These are phyloP conservation scores for Trichoderma harzianum DNA, from an alignment of 2,329 filamentous ascomycete genomes.

Conservation along the genomic window DNA sequence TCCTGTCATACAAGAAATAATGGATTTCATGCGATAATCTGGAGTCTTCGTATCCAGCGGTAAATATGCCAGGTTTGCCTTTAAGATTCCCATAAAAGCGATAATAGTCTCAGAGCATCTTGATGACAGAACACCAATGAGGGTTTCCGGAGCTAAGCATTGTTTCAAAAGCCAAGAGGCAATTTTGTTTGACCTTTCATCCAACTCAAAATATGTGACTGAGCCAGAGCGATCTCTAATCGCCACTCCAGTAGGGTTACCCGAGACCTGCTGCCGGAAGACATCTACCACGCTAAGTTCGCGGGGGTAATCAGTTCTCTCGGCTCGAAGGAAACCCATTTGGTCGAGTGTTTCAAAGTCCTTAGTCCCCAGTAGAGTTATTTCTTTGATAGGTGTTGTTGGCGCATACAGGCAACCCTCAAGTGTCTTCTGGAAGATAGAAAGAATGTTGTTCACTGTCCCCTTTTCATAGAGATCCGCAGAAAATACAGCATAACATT, in stretches of 20 bases:
- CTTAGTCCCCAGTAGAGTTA: background rate
- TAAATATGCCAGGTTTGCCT: background rate
- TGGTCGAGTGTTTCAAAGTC: background rate
- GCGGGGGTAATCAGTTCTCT: background rate
- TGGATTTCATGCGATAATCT: background rate
- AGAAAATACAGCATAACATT: background rate
- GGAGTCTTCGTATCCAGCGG: background rate
- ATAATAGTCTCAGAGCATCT: background rate
- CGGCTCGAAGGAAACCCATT: background rate
- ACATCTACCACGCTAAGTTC: background rate
- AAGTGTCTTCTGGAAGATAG: background rate
- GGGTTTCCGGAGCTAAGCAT: background rate
- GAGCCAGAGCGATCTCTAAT: background rate
- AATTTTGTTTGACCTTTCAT: background rate
- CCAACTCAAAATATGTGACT: background rate
- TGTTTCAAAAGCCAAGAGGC: background rate
- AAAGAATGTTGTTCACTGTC: background rate
- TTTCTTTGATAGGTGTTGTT: background rate
- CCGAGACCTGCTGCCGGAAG: background rate
- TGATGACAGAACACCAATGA: background rate
- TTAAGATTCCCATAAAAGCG: background rate
- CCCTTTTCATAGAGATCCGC: background rate
- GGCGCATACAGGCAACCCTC: background rate
- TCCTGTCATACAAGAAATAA: background rate
- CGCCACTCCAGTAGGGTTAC: background rate